Evolutionary conservation across 1,139 yeast species (phyloP), one percentile per base, ranked within the genome.

Genomic region (Pichia sp.): DNA sequence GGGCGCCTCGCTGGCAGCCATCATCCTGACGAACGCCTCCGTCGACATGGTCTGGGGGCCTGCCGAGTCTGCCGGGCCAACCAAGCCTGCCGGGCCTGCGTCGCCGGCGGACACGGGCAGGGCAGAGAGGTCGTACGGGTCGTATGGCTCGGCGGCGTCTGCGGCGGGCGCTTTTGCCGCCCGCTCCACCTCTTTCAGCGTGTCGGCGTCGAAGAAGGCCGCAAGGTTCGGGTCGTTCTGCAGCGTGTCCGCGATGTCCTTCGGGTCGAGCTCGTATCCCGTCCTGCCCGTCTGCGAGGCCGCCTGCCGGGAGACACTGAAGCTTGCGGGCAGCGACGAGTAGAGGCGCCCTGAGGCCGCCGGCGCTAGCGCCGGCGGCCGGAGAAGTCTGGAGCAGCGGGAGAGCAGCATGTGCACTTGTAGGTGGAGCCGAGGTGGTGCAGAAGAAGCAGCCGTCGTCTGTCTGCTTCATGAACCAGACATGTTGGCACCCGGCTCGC

Each of bases 141-240:
- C 65, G 10, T 47, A 7, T 4, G 31, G 50, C 16, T 15, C 38
- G 8, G 26, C 44, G 15, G n/a, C 26, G 8, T 49, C 41, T 6
- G 10, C 8, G 13, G 6, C 8, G n/a, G 13, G 16, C 15, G 45
- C 41, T n/a, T 38, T 31, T 6, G 15, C 8, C 7, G 47, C 16
- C 4, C 50, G 43, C 8, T 56, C 46, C 1, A 55, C 53, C n/a
- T 42, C 38, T 2, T 38, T 23, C 3, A 55, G 31, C 1, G 55
- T 52, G 1, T 55, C 46, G 1, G 30, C 32, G 49, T 57, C 64
- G 50, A 61, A 65, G 47, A 67, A 68, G 1, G 64, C 66, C 42
- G 57, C 67, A 16, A 68, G 52, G 47, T 64, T 67, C 0, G 70
- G 70, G 51, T 64, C 69, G 45, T 61, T 57, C 26, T 67, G 62